Evolutionary conservation across 2,329 filamentous ascomycete genomes (phyloP).

Genomic region (Cadophora malorum): DNA sequence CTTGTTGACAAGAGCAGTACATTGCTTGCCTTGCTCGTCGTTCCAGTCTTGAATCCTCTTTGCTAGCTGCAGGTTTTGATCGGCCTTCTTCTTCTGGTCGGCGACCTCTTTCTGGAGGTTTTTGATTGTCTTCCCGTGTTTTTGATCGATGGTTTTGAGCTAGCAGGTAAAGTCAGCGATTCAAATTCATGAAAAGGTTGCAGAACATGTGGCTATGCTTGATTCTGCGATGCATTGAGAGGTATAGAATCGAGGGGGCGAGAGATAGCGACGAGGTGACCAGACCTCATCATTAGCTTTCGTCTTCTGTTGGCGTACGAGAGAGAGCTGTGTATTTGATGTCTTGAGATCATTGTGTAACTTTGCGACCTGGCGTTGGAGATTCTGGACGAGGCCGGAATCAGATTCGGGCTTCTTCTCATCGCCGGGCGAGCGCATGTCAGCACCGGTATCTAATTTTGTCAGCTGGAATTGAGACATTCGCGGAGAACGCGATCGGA

Average conservation of each 20-base stretch:
- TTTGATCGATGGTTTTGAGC: constrained; percentile 5
- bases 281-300: constrained; percentile 1
- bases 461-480: not conserved
- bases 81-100: not conserved
- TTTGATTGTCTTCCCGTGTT: constrained; percentile 11
- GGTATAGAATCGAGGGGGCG: too few relatives aligned
- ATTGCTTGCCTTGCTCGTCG: constrained; percentile 2
- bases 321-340: constrained; percentile 14
- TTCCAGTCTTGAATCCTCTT: constrained; percentile 9
- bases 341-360: constrained; percentile 8
- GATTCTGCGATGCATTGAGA: too few relatives aligned
- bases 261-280: not conserved
- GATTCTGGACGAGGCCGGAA: not conserved
- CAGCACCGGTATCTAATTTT: not conserved
- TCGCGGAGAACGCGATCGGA: not conserved
- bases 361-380: constrained; percentile 6
- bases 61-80: constrained; percentile 4
- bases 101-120: constrained; percentile 3
- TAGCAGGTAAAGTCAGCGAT: not conserved
- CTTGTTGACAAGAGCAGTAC: not conserved
- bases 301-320: constrained; percentile 9
- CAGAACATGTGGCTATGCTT: too few relatives aligned
- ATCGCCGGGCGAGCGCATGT: not conserved
- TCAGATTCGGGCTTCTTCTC: not conserved
- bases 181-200: not conserved